Conservation (phyloP, 352 stramenopile species). For the Phytophthora tentaculata region DNA sequence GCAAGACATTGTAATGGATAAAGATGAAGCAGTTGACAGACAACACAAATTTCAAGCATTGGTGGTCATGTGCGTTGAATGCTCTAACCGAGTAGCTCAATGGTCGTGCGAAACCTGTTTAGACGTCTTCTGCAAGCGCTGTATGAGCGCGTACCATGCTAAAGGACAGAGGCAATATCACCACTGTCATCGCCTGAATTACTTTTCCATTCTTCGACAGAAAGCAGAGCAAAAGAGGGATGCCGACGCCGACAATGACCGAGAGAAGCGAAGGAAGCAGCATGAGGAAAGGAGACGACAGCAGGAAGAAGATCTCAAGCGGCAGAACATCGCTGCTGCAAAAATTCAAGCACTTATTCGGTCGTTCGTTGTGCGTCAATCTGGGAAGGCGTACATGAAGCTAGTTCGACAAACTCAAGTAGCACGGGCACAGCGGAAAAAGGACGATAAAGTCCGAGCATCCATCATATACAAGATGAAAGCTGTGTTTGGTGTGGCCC, state of each 20-base stretch:
- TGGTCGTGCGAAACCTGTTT: conserved; percentile 70
- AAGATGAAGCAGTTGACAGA: not conserved
- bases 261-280: conserved; percentile 33
- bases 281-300: conserved; percentile 32
- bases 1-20: not conserved
- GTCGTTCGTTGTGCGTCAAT: conserved; percentile 40
- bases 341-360: conserved; percentile 51
- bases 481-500: conserved; percentile 43
- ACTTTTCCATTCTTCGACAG: conserved; percentile 69
- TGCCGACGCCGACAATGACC: conserved; percentile 41
- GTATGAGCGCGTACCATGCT: conserved; percentile 55
- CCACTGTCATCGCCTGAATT: conserved; percentile 61
- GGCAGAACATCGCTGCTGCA: conserved; percentile 40
- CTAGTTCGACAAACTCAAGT: conserved; percentile 56
- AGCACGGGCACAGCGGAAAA: conserved; percentile 47
- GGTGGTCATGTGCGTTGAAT: conserved; percentile 76
- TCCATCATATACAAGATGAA: conserved; percentile 53
- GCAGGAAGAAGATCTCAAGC: conserved; percentile 25
- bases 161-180: conserved; percentile 70
- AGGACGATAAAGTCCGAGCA: conserved; percentile 44
- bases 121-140: conserved; percentile 77
- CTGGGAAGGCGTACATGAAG: conserved; percentile 55
- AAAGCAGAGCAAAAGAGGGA: conserved; percentile 48
- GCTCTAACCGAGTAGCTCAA: conserved; percentile 58
- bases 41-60: conserved; percentile 52